Conservation (phyloP, 306 rosid species). For the Biancaea sappan region DNA sequence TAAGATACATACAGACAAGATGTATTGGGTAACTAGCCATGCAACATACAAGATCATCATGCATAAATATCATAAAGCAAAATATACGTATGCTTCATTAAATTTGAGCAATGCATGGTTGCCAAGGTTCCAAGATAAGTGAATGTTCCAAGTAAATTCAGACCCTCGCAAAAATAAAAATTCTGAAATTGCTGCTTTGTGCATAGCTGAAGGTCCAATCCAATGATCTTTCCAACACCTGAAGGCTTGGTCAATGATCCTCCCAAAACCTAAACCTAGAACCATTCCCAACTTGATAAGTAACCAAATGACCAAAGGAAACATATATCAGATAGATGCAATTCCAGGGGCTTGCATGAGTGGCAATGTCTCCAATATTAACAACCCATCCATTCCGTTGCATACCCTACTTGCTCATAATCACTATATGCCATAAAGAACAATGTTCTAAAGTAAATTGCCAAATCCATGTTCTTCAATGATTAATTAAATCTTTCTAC, state of each 20-base stretch:
- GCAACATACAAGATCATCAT: constrained; percentile 8
- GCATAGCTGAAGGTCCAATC: background rate
- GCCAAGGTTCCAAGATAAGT: background rate
- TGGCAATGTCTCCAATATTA: background rate
- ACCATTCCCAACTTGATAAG: background rate
- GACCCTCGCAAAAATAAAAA: background rate
- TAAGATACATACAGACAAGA: constrained; percentile 21
- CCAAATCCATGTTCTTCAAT: background rate
- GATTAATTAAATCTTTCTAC: background rate
- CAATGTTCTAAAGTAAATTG: constrained; percentile 3
- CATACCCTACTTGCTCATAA: background rate
- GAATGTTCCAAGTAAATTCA: background rate
- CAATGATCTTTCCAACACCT: too few relatives aligned
- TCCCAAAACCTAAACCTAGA: background rate
- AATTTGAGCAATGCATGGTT: constrained; percentile 13
- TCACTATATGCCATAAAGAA: background rate
- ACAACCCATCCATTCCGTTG: background rate
- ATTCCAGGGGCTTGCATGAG: background rate
- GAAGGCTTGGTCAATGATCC: too few relatives aligned
- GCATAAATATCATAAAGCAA: constrained; percentile 8
- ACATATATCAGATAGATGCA: background rate
- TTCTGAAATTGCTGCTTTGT: too few relatives aligned
- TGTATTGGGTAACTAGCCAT: background rate
- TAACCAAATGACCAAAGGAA: background rate
- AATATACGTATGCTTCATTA: background rate